These are phyloP conservation scores for Plasmodium inui DNA, from an alignment of 169 alveolate species.

Conservation along the genomic window DNA sequence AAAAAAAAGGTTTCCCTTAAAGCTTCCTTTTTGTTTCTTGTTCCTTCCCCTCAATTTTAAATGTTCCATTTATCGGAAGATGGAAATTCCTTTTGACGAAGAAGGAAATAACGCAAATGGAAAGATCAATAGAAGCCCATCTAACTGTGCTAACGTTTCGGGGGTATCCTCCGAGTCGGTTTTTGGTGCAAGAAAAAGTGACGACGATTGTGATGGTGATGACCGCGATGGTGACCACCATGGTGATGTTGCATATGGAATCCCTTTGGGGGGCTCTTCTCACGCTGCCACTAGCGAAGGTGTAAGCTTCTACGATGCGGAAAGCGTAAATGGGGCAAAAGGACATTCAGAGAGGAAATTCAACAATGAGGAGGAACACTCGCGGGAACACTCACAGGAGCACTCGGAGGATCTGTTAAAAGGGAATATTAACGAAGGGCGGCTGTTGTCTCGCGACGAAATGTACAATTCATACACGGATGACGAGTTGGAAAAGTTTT, in stretches of 20 bases:
- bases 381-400: neutral
- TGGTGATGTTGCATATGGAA: neutral
- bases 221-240: neutral
- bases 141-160: neutral
- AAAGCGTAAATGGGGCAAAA: slow-evolving; percentile 20
- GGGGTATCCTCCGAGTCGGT: slow-evolving; percentile 3
- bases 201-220: neutral
- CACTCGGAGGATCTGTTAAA: neutral
- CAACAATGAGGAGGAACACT: neutral
- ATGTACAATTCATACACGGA: slow-evolving; percentile 43
- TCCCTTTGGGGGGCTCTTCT: neutral
- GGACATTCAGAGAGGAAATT: slow-evolving; percentile 3
- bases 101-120: slow-evolving; percentile 27
- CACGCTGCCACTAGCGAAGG: slow-evolving; percentile 16
- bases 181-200: slow-evolving; percentile 10
- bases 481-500: slow-evolving; percentile 59
- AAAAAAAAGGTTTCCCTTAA: neutral
- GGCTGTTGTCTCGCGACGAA: neutral
- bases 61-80: slow-evolving; percentile 5
- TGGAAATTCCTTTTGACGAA: slow-evolving; percentile 49
- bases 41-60: neutral
- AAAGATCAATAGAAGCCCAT: slow-evolving; percentile 14
- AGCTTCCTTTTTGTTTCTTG: neutral
- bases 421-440: neutral
- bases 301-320: slow-evolving; percentile 42